Evolutionary conservation across 345 rosid species (phyloP), one percentile per base, ranked within the genome.

Genomic region (Corchorus olitorius): DNA sequence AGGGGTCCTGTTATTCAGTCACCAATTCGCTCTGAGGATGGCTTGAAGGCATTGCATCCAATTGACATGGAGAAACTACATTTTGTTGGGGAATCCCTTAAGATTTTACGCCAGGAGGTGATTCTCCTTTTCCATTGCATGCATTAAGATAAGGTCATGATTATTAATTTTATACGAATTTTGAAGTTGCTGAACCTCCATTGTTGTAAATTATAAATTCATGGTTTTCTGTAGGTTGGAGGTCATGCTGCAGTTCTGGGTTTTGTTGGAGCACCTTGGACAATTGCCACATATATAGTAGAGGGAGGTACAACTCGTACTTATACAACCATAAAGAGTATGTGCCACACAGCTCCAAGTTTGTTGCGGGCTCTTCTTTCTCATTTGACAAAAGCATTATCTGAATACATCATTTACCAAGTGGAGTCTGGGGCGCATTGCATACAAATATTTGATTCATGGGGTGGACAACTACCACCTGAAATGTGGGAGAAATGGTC

Each of bases 391-490:
- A 77, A 85, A 75, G 98, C 98, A 53, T 89, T 93, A 77, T 72
- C 94, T 9, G 93, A 92, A 45, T 95, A 89, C 54, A 83, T 90
- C 75, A 82, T 95, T 83, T 95, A 79, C 81, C 98, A 94, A 91
- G 94, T 91, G 52, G 94, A 90, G 70, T 91, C 91, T 33, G 97
- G 97, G 78, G 98, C 97, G 73, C 93, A 94, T 53, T 94, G 97
- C 80, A 90, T 94, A 70, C 97, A 94, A 83, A 94, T 94, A 81
- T 94, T 94, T 70, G 97, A 94, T 84, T 94, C 97, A 3, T 94
- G 98, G 97, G 98, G 97, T 79, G 97, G 98, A n/a, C 98, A 92
- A 73, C 85, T 94, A 49, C 91, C 97, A 20, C 98, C 97, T 3
- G 81, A 87, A 41, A 86, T 94, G 93, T 93, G 98, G 98, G 95